Evolutionary conservation across 805 yeast genomes (phyloP).

Genomic region (Starmera quercuum): DNA sequence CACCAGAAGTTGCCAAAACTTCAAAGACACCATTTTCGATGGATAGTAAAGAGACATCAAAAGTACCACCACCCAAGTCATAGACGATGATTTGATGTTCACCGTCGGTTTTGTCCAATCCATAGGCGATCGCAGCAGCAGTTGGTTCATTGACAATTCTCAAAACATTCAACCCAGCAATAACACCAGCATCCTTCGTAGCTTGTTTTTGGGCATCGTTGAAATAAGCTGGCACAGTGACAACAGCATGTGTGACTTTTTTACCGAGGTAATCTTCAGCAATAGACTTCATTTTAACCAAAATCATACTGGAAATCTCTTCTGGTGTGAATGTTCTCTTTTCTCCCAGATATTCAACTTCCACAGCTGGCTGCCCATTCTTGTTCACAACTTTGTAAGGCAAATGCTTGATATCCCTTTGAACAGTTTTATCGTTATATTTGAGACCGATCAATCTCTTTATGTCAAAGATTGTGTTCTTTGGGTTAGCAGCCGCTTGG

Average conservation of each 20-base stretch:
- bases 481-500: constrained; percentile 86
- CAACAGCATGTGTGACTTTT: constrained; percentile 82
- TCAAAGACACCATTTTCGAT: constrained; percentile 91
- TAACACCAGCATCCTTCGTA: constrained; percentile 87
- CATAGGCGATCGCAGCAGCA: constrained; percentile 97
- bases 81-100: constrained; percentile 89
- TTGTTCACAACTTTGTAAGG: constrained; percentile 68
- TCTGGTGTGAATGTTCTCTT: constrained; percentile 80
- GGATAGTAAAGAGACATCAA: constrained; percentile 81
- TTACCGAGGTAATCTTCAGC: constrained; percentile 88
- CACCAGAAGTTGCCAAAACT: constrained; percentile 93
- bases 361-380: constrained; percentile 75
- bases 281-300: constrained; percentile 85
- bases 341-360: constrained; percentile 70
- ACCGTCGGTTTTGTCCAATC: constrained; percentile 71
- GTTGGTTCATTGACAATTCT: constrained; percentile 93
- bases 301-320: constrained; percentile 87
- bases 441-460: constrained; percentile 87
- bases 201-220: constrained; percentile 94
- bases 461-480: constrained; percentile 83
- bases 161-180: constrained; percentile 82
- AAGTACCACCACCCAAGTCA: constrained; percentile 98
- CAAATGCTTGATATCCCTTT: constrained; percentile 73
- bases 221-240: constrained; percentile 90
- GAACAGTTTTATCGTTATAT: constrained; percentile 69